These are phyloP conservation scores for Herpetomonas samuelpessoai DNA, from an alignment of 208 protist genomes.

Conservation along the genomic window DNA sequence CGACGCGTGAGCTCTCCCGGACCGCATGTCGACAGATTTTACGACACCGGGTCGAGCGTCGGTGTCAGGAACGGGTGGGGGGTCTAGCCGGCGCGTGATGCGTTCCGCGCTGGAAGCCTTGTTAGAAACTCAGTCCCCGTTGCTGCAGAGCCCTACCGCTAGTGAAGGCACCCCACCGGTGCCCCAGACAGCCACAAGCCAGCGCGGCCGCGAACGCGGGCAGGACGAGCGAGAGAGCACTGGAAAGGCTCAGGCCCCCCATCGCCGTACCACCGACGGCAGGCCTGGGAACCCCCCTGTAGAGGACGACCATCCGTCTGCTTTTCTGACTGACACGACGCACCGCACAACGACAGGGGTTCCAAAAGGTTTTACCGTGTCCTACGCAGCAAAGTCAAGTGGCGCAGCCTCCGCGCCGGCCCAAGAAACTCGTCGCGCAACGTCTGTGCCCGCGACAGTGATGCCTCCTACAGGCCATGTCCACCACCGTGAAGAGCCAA, in stretches of 20 bases:
- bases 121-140: conserved; percentile 54
- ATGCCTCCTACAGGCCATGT: background rate
- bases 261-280: background rate
- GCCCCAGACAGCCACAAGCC: background rate
- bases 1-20: too few relatives aligned
- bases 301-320: background rate
- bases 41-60: background rate
- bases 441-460: background rate
- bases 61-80: conserved; percentile 10
- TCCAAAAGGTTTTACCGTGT: conserved; percentile 37
- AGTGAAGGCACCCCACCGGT: background rate
- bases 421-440: too few relatives aligned
- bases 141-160: conserved; percentile 12
- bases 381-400: conserved; percentile 32
- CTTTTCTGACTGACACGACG: conserved; percentile 3
- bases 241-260: too few relatives aligned
- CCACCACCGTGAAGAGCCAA: conserved; percentile 40
- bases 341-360: background rate
- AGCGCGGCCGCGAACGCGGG: background rate
- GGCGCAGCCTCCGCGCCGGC: background rate
- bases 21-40: conserved; percentile 5
- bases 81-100: conserved; percentile 48
- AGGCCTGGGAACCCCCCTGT: background rate
- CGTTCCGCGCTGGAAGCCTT: conserved; percentile 72
- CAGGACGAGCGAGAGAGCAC: too few relatives aligned